Percentiles rank a stretch among this genome's conserved stretches.
phyloP scores from a whole-genome alignment of 176 grass and related monocot species.

The Aegilops longissima region DNA sequence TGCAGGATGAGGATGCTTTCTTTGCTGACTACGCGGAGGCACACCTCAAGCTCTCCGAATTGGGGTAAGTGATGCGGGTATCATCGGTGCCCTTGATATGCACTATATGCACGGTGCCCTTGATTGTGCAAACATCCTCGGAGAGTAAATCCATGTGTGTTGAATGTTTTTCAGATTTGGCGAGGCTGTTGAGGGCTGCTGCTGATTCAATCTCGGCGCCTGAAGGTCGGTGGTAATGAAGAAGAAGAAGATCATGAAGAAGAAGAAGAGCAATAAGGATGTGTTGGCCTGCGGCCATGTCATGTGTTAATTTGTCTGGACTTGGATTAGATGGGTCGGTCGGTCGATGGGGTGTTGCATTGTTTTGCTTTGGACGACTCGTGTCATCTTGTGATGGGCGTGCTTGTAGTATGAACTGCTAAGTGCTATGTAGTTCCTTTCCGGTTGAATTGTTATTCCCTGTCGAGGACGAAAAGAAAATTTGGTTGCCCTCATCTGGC shows the following conservation, averaged over 20 bases:
- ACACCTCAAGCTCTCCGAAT: conserved; percentile 81
- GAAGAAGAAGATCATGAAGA: conserved; percentile 8
- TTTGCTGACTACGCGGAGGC: conserved; percentile 82
- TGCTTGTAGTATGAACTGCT: conserved; percentile 1
- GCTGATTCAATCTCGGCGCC: conserved; percentile 15
- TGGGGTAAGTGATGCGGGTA: conserved; percentile 48
- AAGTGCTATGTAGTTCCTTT: not conserved
- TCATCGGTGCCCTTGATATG: not conserved
- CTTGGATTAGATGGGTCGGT: not conserved
- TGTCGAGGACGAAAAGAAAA: not conserved
- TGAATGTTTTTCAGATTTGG: conserved; percentile 51
- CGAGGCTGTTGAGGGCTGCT: conserved; percentile 10
- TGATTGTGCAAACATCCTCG: not conserved
- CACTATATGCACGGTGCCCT: not conserved
- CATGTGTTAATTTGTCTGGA: conserved; percentile 23
- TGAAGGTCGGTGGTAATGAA: not conserved
- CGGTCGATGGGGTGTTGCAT: not conserved
- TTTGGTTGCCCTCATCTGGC: not conserved
- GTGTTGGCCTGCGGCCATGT: conserved; percentile 19
- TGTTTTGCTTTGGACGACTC: not conserved
- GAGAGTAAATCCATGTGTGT: not conserved
- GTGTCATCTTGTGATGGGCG: not conserved
- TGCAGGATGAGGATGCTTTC: conserved; percentile 87
- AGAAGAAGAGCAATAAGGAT: conserved; percentile 55
- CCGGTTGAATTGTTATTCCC: not conserved